Conservation (phyloP, 805 yeast species). For the Lipomyces sp. region DNA sequence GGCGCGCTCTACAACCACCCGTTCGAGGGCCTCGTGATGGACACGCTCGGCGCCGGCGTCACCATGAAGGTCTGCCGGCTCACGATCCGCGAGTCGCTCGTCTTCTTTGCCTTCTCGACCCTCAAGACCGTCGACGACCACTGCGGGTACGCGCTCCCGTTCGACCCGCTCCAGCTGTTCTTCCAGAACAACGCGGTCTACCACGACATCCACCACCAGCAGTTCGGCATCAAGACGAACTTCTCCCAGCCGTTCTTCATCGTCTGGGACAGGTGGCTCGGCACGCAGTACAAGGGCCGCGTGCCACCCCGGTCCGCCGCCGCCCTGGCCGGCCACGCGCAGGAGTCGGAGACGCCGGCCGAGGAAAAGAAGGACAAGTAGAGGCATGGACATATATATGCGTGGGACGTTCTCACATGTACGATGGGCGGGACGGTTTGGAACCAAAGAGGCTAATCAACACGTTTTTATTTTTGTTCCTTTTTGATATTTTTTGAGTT, state of each 20-base stretch:
- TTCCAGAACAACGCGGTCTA: slow-evolving; percentile 95
- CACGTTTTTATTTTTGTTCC: too few relatives aligned
- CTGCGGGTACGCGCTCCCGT: slow-evolving; percentile 94
- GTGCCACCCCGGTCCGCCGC: background rate
- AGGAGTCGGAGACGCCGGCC: background rate
- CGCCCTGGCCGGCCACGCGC: background rate
- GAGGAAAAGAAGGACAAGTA: slow-evolving; percentile 17
- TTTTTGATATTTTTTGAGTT: too few relatives aligned
- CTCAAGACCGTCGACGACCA: slow-evolving; percentile 97
- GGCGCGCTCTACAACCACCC: slow-evolving; percentile 96
- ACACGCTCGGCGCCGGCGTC: slow-evolving; percentile 87
- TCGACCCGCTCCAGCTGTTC: slow-evolving; percentile 80
- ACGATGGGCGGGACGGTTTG: background rate
- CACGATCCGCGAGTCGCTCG: slow-evolving; percentile 70
- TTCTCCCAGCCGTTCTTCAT: slow-evolving; percentile 95
- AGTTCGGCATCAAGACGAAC: slow-evolving; percentile 89
- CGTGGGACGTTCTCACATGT: background rate
- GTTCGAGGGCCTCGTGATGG: slow-evolving; percentile 87
- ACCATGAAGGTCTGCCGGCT: slow-evolving; percentile 63
- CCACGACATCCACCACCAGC: slow-evolving; percentile 97
- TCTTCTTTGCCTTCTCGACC: slow-evolving; percentile 82
- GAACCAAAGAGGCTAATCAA: too few relatives aligned
- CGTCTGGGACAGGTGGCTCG: slow-evolving; percentile 77
- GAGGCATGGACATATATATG: background rate
- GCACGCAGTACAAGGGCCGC: slow-evolving; percentile 50